phyloP scores from a whole-genome alignment of 208 protist species.

The Borovskyia barvae region DNA sequence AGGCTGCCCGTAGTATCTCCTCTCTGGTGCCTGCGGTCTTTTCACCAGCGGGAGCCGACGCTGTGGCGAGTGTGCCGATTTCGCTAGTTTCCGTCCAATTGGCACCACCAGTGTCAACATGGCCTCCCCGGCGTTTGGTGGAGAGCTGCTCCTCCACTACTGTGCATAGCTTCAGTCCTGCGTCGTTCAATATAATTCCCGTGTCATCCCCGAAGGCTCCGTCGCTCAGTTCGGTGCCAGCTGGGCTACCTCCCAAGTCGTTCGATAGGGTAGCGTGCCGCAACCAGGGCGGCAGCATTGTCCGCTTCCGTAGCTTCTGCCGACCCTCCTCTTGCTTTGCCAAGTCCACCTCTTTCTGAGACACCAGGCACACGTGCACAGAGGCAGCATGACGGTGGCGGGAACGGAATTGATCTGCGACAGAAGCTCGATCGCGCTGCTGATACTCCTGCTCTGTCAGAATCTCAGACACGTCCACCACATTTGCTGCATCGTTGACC shows the following conservation, averaged over 20 bases:
- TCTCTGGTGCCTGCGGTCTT: not conserved
- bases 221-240: not conserved
- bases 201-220: not conserved
- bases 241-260: conserved; percentile 3
- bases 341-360: conserved; percentile 45
- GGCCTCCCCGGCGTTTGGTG: not conserved
- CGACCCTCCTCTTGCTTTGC: conserved; percentile 36
- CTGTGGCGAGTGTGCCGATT: not conserved
- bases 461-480: conserved; percentile 73
- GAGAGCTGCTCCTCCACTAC: not conserved
- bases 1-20: conserved; percentile 26
- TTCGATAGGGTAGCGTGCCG: conserved; percentile 20
- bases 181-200: not conserved
- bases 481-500: conserved; percentile 49
- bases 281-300: conserved; percentile 82
- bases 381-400: conserved; percentile 60
- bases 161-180: not conserved
- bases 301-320: conserved; percentile 72
- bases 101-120: conserved; percentile 6
- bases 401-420: conserved; percentile 79
- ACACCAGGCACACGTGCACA: conserved; percentile 58
- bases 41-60: not conserved
- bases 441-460: conserved; percentile 78
- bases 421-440: conserved; percentile 46
- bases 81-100: not conserved